phyloP scores from a whole-genome alignment of 495 filamentous ascomycete species.

The Penicillium goetzii region DNA sequence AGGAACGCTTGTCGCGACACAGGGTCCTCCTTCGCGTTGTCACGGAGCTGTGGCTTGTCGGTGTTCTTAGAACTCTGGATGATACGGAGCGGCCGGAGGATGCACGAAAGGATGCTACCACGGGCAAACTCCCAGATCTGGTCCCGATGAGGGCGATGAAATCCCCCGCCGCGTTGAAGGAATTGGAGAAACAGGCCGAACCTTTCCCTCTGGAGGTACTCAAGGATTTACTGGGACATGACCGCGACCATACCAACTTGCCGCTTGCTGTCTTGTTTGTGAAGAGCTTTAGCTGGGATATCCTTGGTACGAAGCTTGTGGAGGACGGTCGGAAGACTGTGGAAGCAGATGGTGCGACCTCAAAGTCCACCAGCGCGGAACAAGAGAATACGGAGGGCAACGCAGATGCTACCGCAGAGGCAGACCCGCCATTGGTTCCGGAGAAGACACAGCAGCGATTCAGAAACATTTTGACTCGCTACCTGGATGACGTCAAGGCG shows the following conservation, averaged over 20 bases:
- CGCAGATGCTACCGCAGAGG: slow-evolving; percentile 40
- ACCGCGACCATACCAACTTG: slow-evolving; percentile 88
- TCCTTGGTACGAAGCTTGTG: slow-evolving; percentile 74
- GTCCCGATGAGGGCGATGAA: slow-evolving; percentile 52
- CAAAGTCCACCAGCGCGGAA: slow-evolving; percentile 48
- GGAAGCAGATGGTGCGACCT: slow-evolving; percentile 80
- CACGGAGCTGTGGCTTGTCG: slow-evolving; percentile 96
- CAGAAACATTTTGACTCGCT: slow-evolving; percentile 81
- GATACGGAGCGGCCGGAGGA: slow-evolving; percentile 89
- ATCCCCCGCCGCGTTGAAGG: slow-evolving; percentile 32
- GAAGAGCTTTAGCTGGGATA: slow-evolving; percentile 95
- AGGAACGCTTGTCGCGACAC: slow-evolving; percentile 85
- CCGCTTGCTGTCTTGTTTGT: slow-evolving; percentile 92
- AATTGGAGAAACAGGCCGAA: slow-evolving; percentile 59
- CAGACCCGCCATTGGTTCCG: slow-evolving; percentile 71
- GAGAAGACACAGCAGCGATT: slow-evolving; percentile 85
- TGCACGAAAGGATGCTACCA: slow-evolving; percentile 62
- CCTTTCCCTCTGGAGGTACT: slow-evolving; percentile 95
- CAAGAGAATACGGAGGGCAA: slow-evolving; percentile 49
- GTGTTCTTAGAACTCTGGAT: slow-evolving; percentile 82
- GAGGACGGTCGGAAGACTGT: slow-evolving; percentile 81
- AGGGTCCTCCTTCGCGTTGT: slow-evolving; percentile 84
- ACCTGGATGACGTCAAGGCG: slow-evolving; percentile 89
- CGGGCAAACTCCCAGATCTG: slow-evolving; percentile 56
- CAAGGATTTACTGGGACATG: slow-evolving; percentile 92